Base-by-base conservation (phyloP, 75 land plant species). In the Larix kaempferi region DNA sequence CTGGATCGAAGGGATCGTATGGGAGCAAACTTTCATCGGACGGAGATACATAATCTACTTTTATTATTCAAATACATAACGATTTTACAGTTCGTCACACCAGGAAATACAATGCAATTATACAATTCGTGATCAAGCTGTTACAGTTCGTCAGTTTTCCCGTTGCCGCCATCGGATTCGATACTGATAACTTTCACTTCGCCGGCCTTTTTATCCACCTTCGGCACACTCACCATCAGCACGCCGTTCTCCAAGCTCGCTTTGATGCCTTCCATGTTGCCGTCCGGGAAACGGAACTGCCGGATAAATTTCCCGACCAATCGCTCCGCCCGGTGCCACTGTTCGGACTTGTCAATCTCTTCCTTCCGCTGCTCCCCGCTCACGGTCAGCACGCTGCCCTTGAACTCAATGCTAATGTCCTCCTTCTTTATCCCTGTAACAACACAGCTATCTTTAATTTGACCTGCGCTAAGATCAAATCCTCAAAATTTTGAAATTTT, bases 351-450 rank as follows among this genome's bases (percentile, higher is more conserved):
- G 5, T 63, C 15, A 3, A 14, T 63, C 66, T 63, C 22, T 17
- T 63, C 66, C 66, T 1, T 29, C 16, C 4, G 16, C 26, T 1
- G 12, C 2, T 63, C 37, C 66, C 35, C 66, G 15, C 66, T 27
- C 66, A 27, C 66, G 11, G 52, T 63, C 22, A 63, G 33, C 33
- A 62, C 33, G 12, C 27, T 14, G 8, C 27, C 5, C 29, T 62
- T 26, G 13, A 62, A 44, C 61, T 79, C 79, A 7, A 79, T 79
- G 27, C 77, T 76, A 12, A 79, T 79, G 23, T 79, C 80, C 80
- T 79, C 80, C 35, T 78, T 79, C 80, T 37, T 41, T 79, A 79
- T n/a, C 29, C 80, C 80, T 75, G 78, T 41, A 62, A 67, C 6
- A n/a, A 39, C 3, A 21, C 19, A 8, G 17, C 11, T 6, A 5